Percentiles rank a stretch among this genome's conserved stretches.
Conservation (phyloP, 768 basidiomycete species). For the Agaricus sinodeliciosus region DNA sequence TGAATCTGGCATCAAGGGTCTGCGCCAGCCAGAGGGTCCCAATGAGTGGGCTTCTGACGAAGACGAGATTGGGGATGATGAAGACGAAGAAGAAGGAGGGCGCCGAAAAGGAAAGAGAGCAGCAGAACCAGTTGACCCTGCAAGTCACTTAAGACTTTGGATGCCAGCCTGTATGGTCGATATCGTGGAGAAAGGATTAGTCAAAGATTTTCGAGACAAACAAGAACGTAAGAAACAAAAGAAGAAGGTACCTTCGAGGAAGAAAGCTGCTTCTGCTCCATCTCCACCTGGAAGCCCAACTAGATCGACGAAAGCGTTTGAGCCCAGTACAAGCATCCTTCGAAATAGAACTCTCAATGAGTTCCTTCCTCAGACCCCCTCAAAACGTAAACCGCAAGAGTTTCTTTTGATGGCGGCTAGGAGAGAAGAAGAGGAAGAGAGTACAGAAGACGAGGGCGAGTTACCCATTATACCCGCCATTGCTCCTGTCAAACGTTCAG, state of each 20-base stretch:
- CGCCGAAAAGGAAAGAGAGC: conserved; percentile 25
- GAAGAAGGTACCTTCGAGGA: conserved; percentile 33
- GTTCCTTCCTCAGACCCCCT: not conserved
- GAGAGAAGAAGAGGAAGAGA: conserved; percentile 1
- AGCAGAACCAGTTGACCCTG: conserved; percentile 41
- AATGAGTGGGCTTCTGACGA: conserved; percentile 43
- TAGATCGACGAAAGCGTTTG: not conserved
- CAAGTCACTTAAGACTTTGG: conserved; percentile 65
- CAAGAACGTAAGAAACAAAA: conserved; percentile 43
- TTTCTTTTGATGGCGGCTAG: not conserved
- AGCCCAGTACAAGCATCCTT: not conserved
- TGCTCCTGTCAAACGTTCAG: not conserved
- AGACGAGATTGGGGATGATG: conserved; percentile 24
- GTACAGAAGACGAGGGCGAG: conserved; percentile 1
- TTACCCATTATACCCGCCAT: not conserved
- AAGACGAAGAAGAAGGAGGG: conserved; percentile 40
- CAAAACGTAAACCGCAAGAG: not conserved
- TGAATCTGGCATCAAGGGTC: conserved; percentile 60
- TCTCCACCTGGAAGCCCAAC: not conserved
- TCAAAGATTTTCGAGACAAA: conserved; percentile 49
- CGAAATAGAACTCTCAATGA: not conserved
- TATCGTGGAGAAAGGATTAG: conserved; percentile 59
- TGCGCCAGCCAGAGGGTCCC: conserved; percentile 39
- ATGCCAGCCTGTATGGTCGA: conserved; percentile 76
- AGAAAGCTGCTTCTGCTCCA: not conserved